Evolutionary conservation across 441 rosid genomes (phyloP), one percentile per base, ranked within the genome.

Genomic region (Jatropha podagrica): DNA sequence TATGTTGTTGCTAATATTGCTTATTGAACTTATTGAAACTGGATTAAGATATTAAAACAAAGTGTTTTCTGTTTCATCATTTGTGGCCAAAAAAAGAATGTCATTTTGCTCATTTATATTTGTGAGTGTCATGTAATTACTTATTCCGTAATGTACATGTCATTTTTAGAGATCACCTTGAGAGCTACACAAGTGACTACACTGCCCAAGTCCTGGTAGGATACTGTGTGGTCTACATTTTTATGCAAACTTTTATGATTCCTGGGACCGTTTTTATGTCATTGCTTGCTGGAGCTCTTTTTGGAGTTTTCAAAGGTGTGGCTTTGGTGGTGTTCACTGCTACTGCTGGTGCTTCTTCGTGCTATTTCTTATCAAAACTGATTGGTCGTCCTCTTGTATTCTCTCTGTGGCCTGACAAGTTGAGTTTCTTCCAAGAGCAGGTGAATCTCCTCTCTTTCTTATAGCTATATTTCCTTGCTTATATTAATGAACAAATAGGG

Each of bases 211-310:
- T 92, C 52, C 82, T 92, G 82, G 84, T 92, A 23, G 97, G 97
- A 8, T 94, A 94, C 83, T 87, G 88, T 77, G 56, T 87, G 55
- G 93, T 94, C 62, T 92, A 91, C 65, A 85, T 94, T 37, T 92
- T 89, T 85, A 92, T 94, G 97, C 98, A 94, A 78, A 94, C 98
- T 20, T 94, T 92, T 80, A 92, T 94, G 97, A 91, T 94, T 49
- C 98, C 96, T 0, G 95, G 97, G 75, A 92, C 97, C 7, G 90
- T 94, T 76, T 94, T 94, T 79, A 92, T 94, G 95, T 90, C 97
- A 10, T 83, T 94, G 77, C 98, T 94, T 77, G 98, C 98, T 48
- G 98, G 96, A 75, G 87, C 97, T 40, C 89, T 94, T 66, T 94
- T 94, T 77, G 98, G 98, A 44, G 92, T 88, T 40, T 73, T 85